phyloP scores from a whole-genome alignment of 1,284 basidiomycete species.

The Papiliotrema nemorosa region DNA sequence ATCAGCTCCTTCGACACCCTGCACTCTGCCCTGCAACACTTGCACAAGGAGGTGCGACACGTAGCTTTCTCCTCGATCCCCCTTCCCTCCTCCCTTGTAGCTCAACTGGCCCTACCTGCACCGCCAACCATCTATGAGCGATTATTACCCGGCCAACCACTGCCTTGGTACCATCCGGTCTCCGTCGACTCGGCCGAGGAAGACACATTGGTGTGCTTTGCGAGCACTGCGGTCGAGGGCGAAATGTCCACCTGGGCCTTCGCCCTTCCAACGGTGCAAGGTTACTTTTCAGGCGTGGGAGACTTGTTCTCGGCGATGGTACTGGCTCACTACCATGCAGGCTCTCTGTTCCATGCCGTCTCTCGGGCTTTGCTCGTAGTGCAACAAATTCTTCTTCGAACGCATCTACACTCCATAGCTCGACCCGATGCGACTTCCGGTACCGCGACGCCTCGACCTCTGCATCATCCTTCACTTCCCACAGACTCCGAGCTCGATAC shows the following conservation, averaged over 20 bases:
- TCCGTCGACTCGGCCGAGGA: constrained; percentile 10
- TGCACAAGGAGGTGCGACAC: constrained; percentile 72
- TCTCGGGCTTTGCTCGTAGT: constrained; percentile 74
- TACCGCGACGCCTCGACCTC: constrained; percentile 28
- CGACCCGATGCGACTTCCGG: constrained; percentile 12
- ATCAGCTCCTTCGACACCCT: constrained; percentile 67
- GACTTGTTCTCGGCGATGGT: constrained; percentile 95
- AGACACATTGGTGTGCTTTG: constrained; percentile 70
- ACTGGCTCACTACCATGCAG: constrained; percentile 66
- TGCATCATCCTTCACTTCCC: constrained; percentile 30
- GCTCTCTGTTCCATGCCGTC: constrained; percentile 52
- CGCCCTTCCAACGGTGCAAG: constrained; percentile 73
- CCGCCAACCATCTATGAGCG: constrained; percentile 39
- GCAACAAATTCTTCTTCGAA: constrained; percentile 74
- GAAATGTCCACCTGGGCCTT: constrained; percentile 59
- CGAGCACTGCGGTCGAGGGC: constrained; percentile 48
- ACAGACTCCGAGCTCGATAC: constrained; percentile 71
- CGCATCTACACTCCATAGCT: constrained; percentile 55
- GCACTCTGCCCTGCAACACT: constrained; percentile 62
- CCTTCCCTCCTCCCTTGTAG: constrained; percentile 39
- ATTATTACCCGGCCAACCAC: constrained; percentile 25
- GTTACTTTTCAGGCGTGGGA: constrained; percentile 94
- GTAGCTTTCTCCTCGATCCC: constrained; percentile 87
- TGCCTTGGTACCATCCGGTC: constrained; percentile 38
- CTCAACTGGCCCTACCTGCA: constrained; percentile 30